Base-by-base conservation (phyloP, 2,329 filamentous ascomycete species). In the Colletotrichum cuscutae region DNA sequence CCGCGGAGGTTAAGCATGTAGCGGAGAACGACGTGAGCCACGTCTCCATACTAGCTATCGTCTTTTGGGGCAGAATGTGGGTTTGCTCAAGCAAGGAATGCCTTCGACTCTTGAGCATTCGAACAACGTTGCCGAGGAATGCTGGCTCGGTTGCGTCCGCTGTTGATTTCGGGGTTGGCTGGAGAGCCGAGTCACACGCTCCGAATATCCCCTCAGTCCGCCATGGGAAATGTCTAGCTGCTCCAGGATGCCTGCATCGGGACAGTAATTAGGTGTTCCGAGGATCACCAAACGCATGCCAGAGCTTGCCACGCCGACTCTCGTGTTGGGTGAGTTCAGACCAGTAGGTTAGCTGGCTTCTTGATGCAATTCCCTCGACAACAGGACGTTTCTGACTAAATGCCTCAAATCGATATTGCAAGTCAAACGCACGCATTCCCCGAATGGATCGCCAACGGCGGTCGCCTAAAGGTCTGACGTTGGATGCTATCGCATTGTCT, bases 41-140 rank as follows among this genome's bases (percentile, higher is more conserved):
- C 4, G 26, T 28, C 9, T 24, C 49, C 22, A 26, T 42, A 46
- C 30, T 30, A 4, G 46, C 15, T 37, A 19, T 46, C 24, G 26
- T 30, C 11, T 7, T 42, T 24, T 35, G 26, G 53, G 6, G 13
- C 15, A 37, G 42, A 54, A 42, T 49, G 30, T 32, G 28, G 26
- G 8, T 57, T 28, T 9, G 9, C 57, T 58, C 24, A 24, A 19
- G 53, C 24, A 32, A 46, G 46, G 65, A 68, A 69, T 69, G 69
- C 19, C 19, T 3, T 12, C 30, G 46, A 59, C 24, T 59, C 49
- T 52, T 35, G 42, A 49, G 9, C 19, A 7, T 49, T n/a, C 42
- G 57, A 37, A 11, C 52, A 52, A 30, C 32, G 42, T 49, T 19
- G 26, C 8, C 28, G 12, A 42, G 69, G 37, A 62, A 68, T 72